Evolutionary conservation across 2,329 filamentous ascomycete species (phyloP).

Genomic region (Coniochaeta ligniaria): DNA sequence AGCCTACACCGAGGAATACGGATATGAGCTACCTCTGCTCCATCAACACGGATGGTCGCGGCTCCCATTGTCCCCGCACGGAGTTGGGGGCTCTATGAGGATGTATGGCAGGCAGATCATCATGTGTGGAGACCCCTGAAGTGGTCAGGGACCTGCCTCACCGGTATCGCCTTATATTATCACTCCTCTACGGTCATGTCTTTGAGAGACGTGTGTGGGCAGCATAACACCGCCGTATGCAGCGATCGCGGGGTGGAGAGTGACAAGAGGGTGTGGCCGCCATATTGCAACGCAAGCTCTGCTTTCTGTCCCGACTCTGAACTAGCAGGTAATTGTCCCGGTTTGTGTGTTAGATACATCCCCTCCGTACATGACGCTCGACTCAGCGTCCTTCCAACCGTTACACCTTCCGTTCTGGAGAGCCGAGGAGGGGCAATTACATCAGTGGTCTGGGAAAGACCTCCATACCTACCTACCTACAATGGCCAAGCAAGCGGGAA

Average conservation of each 20-base stretch:
- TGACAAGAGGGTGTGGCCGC: neutral
- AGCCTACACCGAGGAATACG: no score
- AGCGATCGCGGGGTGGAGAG: neutral
- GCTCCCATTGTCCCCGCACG: neutral
- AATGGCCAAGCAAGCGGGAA: neutral
- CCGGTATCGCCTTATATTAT: neutral
- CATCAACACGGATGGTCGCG: neutral
- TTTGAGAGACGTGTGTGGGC: neutral
- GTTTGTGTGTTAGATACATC: no score
- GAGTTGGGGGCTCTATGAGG: neutral
- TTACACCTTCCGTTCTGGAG: neutral
- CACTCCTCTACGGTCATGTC: neutral
- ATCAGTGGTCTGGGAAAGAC: neutral
- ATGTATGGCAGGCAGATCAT: neutral
- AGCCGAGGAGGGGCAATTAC: neutral
- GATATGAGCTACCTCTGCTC: neutral
- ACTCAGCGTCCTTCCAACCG: neutral
- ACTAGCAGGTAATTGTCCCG: neutral
- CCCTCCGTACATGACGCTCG: neutral
- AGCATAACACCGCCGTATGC: neutral
- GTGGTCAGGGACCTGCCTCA: neutral
- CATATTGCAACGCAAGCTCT: neutral
- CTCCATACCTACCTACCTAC: neutral
- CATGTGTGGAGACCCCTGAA: slow-evolving; percentile 2
- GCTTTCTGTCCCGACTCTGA: neutral